Evolutionary conservation across 1,284 basidiomycete genomes (phyloP).

Genomic region (Ganoderma sp.): DNA sequence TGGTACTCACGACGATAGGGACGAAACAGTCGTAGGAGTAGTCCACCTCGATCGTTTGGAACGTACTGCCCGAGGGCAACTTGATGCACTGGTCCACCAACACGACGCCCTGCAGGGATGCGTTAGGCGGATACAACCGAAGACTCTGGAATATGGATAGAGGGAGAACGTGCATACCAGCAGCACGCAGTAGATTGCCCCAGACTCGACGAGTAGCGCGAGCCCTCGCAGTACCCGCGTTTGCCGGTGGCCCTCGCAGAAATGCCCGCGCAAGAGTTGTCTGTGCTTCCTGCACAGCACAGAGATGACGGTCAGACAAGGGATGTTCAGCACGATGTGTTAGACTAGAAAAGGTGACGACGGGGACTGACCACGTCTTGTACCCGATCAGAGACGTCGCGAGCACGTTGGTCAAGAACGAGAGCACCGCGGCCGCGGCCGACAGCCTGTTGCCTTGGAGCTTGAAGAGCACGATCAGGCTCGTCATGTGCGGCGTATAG

Average conservation of each 20-base stretch:
- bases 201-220: slow-evolving; percentile 15
- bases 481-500: not conserved
- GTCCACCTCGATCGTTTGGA: not conserved
- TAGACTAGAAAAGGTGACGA: not conserved
- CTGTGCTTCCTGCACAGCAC: slow-evolving; percentile 3
- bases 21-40: slow-evolving; percentile 1
- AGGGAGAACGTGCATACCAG: not conserved
- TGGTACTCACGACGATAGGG: not conserved
- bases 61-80: not conserved
- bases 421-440: not conserved
- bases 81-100: not conserved
- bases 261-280: not conserved
- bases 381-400: slow-evolving; percentile 15
- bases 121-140: too few relatives aligned
- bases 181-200: slow-evolving; percentile 9
- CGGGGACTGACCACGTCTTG: slow-evolving; percentile 11
- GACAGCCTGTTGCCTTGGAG: not conserved
- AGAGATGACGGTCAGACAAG: too few relatives aligned
- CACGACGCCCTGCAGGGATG: not conserved
- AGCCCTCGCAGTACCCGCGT: not conserved
- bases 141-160: too few relatives aligned
- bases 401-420: slow-evolving; percentile 12
- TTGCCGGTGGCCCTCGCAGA: not conserved
- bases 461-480: not conserved
- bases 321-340: not conserved